Conservation (phyloP, 371 early-diverging fungal species). For the Mortierella sp. region DNA sequence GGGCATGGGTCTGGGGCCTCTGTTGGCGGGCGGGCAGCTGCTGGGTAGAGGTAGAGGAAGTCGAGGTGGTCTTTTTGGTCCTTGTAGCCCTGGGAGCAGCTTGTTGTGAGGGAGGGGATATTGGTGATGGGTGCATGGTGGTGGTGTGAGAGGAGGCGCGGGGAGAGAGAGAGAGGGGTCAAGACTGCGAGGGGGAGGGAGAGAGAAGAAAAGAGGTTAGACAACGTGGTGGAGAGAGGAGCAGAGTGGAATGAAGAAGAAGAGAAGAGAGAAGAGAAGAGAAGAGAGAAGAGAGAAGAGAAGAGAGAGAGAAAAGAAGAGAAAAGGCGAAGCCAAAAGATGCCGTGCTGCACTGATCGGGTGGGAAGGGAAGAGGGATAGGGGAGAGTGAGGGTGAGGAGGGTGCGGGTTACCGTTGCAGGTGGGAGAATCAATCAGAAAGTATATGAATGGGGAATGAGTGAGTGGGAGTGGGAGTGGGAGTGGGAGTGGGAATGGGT, state of each 20-base stretch:
- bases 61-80: too few relatives aligned
- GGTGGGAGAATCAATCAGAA: too few relatives aligned
- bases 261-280: background rate
- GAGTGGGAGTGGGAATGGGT: too few relatives aligned
- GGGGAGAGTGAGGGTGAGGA: background rate
- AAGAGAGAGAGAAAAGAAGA: background rate
- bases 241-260: background rate
- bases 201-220: conserved; percentile 4
- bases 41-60: too few relatives aligned
- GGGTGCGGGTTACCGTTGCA: background rate
- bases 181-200: conserved; percentile 8
- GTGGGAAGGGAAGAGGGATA: background rate
- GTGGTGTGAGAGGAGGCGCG: background rate
- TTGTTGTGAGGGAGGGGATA: conserved; percentile 19
- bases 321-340: background rate
- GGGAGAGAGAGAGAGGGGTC: background rate
- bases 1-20: too few relatives aligned
- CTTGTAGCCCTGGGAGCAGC: too few relatives aligned
- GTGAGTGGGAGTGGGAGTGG: too few relatives aligned
- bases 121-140: conserved; percentile 28
- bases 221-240: background rate
- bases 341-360: background rate
- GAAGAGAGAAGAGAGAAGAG: background rate
- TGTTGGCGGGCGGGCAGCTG: too few relatives aligned
- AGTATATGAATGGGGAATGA: too few relatives aligned